phyloP scores from a whole-genome alignment of 768 basidiomycete species.

The Termitomyces sp. region DNA sequence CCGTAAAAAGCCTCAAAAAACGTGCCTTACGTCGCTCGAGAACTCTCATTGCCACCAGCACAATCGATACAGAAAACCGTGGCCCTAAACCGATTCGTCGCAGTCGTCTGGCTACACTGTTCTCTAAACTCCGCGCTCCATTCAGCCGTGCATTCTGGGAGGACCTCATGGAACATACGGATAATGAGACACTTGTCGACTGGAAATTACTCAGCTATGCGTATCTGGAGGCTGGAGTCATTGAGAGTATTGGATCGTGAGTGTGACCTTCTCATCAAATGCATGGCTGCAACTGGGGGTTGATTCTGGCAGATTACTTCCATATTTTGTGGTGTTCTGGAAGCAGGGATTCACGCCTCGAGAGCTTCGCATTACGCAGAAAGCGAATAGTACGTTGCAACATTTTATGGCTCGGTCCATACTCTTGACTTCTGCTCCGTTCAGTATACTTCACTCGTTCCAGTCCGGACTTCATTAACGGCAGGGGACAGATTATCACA shows the following conservation, averaged over 20 bases:
- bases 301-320: constrained; percentile 36
- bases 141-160: constrained; percentile 59
- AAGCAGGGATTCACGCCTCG: constrained; percentile 55
- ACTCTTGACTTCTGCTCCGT: background rate
- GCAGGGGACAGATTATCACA: constrained; percentile 38
- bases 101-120: constrained; percentile 30
- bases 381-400: constrained; percentile 24
- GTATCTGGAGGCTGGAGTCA: constrained; percentile 59
- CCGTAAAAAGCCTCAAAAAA: constrained; percentile 47
- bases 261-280: constrained; percentile 11
- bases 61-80: constrained; percentile 45
- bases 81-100: constrained; percentile 31
- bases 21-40: constrained; percentile 43
- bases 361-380: constrained; percentile 49
- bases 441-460: constrained; percentile 38
- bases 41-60: constrained; percentile 39
- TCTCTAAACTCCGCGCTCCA: constrained; percentile 38
- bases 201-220: constrained; percentile 57
- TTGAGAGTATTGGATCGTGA: constrained; percentile 52
- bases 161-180: constrained; percentile 44
- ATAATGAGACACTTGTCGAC: constrained; percentile 59
- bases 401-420: background rate
- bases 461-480: constrained; percentile 53
- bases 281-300: background rate
- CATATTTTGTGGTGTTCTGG: constrained; percentile 64